Base-by-base conservation (phyloP, 768 basidiomycete genomes). In the Tulasnella sp. region DNA sequence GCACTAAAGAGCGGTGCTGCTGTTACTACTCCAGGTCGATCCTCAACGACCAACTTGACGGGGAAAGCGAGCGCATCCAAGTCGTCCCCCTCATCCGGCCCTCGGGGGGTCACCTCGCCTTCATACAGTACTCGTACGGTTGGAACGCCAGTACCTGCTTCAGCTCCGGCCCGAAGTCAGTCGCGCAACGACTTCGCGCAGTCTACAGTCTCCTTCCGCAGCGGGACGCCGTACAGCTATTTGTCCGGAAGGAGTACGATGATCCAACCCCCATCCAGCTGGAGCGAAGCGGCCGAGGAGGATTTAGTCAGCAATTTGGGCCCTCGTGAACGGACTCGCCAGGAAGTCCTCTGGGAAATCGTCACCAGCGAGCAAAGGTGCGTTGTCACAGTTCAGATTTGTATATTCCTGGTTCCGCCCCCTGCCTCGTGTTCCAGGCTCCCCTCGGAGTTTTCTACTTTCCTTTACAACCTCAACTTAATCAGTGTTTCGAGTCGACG, bases 261-360 rank as follows among this genome's bases (percentile, higher is more conserved):
- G 47, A 91, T 94, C 14, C 75, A 72, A 32, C 59, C 71, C 19
- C 64, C 74, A 1, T 70, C 73, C 40, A 81, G 79, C 71, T 98
- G 95, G 95, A 95, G 93, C 77, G 92, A 96, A 79, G 90, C 90
- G 75, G 93, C 95, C 11, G 94, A 95, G 79, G 94, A 92, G 71
- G 95, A 98, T 80, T 87, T 98, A 52, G 92, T 98, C 22, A 89
- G 89, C 62, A 94, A 98, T 78, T 83, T 98, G 40, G 93, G 94
- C n/a, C 89, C 93, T 62, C 88, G 93, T 74, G 95, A 98, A 79
- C 87, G 95, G 72, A 97, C 95, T 42, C 87, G 95, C 68, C 95
- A 98, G 80, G 95, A 98, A 81, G 95, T 98, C 6, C 80, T 98
- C 34, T 97, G 94, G 83, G 95, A 98, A 82, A 98, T 98, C 75